Evolutionary conservation across 1,284 basidiomycete species (phyloP), one percentile per base, ranked within the genome.

Genomic region (Phlebopus sp.): DNA sequence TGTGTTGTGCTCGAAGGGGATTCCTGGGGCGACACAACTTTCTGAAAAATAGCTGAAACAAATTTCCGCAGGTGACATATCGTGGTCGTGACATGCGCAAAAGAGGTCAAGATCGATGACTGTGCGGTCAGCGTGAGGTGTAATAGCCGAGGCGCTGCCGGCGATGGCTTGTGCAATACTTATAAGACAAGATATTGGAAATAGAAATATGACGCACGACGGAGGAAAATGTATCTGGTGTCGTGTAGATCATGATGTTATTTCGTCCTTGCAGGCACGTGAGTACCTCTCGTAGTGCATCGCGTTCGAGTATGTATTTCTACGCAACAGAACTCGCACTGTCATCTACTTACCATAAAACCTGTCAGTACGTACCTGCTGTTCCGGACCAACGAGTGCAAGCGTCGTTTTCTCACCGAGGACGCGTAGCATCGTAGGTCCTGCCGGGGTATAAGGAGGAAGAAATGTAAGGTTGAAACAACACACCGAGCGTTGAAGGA

Each of bases 201-300:
- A 31, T 15, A 18, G 19, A 6, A 38, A 15, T 38, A 13, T n/a
- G 10, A 49, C 55, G 10, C 48, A 66, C 67, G 34, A 59, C 67
- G 35, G 54, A 77, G 30, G 52, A 59, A 51, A 69, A 79, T 8
- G 60, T 59, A 27, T 69, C 50, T 60, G 65, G 37, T 64, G 67
- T 62, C 73, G 80, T 46, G 34, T 65, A 64, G 13, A 87, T 66
- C 55, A 88, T 64, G 39, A 84, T 66, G 51, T 82, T 89, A 37
- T 72, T 74, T 46, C 76, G 73, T 0, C 86, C 86, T 72, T 90
- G 86, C 4, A 90, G 66, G 18, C 78, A 78, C 60, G 87, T 84
- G 13, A 90, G 69, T 2, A 89, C 70, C 56, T 91, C 89, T 7
- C 88, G 77, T 9, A 87, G 81, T 31, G 81, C 80, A 53, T 90